Conservation (phyloP, 306 rosid species). For the Oxytropis ochrocephala region DNA sequence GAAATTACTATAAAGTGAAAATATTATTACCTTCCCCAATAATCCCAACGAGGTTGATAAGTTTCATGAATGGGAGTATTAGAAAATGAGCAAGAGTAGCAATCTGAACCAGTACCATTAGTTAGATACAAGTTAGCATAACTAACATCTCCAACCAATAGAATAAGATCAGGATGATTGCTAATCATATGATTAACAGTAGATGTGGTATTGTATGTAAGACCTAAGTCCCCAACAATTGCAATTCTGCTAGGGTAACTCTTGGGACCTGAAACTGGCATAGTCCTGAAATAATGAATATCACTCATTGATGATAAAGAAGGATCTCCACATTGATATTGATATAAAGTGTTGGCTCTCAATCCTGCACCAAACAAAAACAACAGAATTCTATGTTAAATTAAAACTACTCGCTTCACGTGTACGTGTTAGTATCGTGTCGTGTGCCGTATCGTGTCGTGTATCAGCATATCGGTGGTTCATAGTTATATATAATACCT, state of each 20-base stretch:
- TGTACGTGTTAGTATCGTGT: no score
- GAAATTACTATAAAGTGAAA: background rate
- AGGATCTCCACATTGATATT: conserved; percentile 87
- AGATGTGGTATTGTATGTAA: conserved; percentile 76
- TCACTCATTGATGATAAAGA: conserved; percentile 55
- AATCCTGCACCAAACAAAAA: conserved; percentile 43
- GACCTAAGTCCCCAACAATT: conserved; percentile 84
- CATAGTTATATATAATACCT: conserved; percentile 41
- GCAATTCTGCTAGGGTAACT: conserved; percentile 83
- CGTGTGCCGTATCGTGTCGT: no score
- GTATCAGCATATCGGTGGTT: no score
- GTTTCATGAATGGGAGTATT: conserved; percentile 77
- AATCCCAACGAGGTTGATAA: conserved; percentile 98
- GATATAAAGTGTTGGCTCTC: conserved; percentile 59
- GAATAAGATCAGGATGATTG: conserved; percentile 75
- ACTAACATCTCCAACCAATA: conserved; percentile 66
- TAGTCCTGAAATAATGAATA: conserved; percentile 61
- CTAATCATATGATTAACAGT: conserved; percentile 58
- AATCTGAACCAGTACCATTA: conserved; percentile 68
- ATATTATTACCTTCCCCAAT: conserved; percentile 74
- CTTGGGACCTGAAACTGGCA: conserved; percentile 74
- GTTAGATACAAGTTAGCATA: conserved; percentile 75
- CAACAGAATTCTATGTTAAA: conserved; percentile 9
- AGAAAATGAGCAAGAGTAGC: conserved; percentile 70
- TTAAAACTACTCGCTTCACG: no score